A percentile compares a stretch with the other conserved stretches of the same genome.
phyloP scores from a whole-genome alignment of 2,329 filamentous ascomycete genomes.

The Gnomoniopsis sp. region DNA sequence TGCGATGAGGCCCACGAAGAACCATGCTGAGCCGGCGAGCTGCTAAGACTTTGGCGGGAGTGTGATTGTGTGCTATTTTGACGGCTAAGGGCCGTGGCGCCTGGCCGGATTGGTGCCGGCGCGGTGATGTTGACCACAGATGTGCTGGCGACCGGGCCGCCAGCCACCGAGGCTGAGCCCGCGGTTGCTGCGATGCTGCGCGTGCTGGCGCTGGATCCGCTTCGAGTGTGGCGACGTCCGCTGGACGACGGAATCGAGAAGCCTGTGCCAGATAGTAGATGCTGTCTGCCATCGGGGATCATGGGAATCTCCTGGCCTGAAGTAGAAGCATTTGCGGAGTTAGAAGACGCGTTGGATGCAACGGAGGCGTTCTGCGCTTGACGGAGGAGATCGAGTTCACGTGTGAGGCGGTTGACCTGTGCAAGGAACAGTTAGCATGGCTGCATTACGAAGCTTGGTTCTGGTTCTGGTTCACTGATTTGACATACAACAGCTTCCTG shows the following conservation, averaged over 20 bases:
- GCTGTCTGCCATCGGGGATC: slow-evolving; percentile 37
- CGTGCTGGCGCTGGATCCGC: slow-evolving; percentile 52
- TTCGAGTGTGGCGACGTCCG: slow-evolving; percentile 53
- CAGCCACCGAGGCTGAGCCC: slow-evolving; percentile 34
- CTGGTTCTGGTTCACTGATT: not conserved
- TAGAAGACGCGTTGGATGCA: slow-evolving; percentile 62
- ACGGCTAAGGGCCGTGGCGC: slow-evolving; percentile 41
- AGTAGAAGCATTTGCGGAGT: slow-evolving; percentile 50
- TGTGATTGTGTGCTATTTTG: slow-evolving; percentile 48
- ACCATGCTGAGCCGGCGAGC: slow-evolving; percentile 39
- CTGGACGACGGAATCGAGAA: slow-evolving; percentile 54
- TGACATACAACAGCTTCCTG: slow-evolving; percentile 81
- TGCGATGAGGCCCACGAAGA: slow-evolving; percentile 47
- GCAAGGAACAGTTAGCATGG: slow-evolving; percentile 2
- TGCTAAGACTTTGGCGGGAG: slow-evolving; percentile 50
- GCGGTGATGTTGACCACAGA: slow-evolving; percentile 43
- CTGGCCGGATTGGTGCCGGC: slow-evolving; percentile 40
- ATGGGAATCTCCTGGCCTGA: slow-evolving; percentile 43
- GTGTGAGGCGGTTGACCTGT: slow-evolving; percentile 87
- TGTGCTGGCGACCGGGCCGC: slow-evolving; percentile 23
- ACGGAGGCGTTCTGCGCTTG: slow-evolving; percentile 65
- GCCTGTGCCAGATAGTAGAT: slow-evolving; percentile 54
- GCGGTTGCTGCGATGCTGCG: slow-evolving; percentile 49
- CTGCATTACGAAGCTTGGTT: not conserved
- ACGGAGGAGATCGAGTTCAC: slow-evolving; percentile 82